Percentiles rank a stretch among this genome's conserved stretches.
Evolutionary conservation across 2,329 filamentous ascomycete species (phyloP).

Genomic region (Aspergillus persii): DNA sequence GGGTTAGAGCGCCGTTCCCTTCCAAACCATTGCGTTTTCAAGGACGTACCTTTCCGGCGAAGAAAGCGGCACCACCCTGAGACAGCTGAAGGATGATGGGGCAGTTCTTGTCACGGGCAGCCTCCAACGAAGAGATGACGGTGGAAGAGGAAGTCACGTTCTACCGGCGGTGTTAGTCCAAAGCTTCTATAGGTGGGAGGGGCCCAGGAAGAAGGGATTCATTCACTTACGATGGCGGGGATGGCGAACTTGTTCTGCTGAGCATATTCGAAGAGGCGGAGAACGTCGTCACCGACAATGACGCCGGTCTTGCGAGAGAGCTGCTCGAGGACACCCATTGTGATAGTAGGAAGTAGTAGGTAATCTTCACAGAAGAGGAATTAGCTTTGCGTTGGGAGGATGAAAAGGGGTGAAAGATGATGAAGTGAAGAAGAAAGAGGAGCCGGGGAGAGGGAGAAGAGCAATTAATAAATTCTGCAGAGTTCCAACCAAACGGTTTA

Average conservation of each 20-base stretch:
- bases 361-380: not conserved
- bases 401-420: not conserved
- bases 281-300: conserved; percentile 66
- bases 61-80: conserved; percentile 91
- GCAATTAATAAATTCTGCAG: conserved; percentile 14
- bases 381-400: not conserved
- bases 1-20: not conserved
- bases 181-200: not conserved
- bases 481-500: conserved; percentile 16
- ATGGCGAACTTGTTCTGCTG: conserved; percentile 86
- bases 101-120: conserved; percentile 84
- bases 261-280: conserved; percentile 81
- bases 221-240: conserved; percentile 65
- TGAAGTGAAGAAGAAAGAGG: conserved; percentile 8
- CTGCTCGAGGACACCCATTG: conserved; percentile 51
- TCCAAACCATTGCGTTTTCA: not conserved
- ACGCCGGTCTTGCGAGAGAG: conserved; percentile 64
- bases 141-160: conserved; percentile 94
- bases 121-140: conserved; percentile 84
- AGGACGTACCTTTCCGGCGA: conserved; percentile 71
- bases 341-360: conserved; percentile 16
- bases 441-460: conserved; percentile 3
- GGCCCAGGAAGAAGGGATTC: not conserved
- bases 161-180: conserved; percentile 28
- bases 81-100: conserved; percentile 92